Conservation (phyloP, 2,329 filamentous ascomycete species). For the Cladosporium velox region DNA sequence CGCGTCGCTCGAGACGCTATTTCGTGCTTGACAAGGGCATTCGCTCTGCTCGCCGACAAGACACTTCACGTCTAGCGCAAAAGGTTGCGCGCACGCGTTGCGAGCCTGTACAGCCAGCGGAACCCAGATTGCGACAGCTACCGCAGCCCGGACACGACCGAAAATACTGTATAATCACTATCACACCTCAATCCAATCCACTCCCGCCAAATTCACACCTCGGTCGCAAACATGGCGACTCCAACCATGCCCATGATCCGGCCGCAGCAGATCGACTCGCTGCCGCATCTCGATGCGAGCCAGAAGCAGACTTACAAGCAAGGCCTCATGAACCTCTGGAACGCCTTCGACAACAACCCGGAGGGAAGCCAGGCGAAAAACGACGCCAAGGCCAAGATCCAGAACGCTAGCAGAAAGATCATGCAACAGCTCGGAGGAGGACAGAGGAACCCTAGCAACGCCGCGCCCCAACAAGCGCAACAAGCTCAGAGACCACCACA, state of each 20-base stretch:
- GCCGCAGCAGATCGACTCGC: constrained; percentile 55
- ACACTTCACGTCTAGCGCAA: neutral
- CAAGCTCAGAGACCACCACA: constrained; percentile 26
- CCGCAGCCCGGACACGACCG: neutral
- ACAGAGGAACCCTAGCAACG: constrained; percentile 27
- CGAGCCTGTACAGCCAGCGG: neutral
- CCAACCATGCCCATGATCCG: constrained; percentile 42
- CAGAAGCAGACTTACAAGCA: constrained; percentile 59
- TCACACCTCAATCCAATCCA: neutral
- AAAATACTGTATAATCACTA: neutral
- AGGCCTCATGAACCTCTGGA: constrained; percentile 58
- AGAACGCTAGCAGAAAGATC: constrained; percentile 47
- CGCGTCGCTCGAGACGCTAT: neutral
- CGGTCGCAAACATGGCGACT: neutral
- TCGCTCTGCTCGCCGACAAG: neutral
- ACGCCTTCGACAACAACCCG: constrained; percentile 51
- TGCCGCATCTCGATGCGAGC: constrained; percentile 55
- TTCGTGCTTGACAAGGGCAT: neutral
- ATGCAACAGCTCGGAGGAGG: constrained; percentile 40
- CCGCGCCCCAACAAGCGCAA: constrained; percentile 27
- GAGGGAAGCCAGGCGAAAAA: constrained; percentile 51
- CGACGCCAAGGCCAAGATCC: constrained; percentile 56
- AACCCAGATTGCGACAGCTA: neutral
- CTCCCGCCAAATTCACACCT: neutral
- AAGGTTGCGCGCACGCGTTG: neutral